Evolutionary conservation across 169 alveolate species (phyloP), one percentile per base, ranked within the genome.

Genomic region (Cryptosporidium baileyi): DNA sequence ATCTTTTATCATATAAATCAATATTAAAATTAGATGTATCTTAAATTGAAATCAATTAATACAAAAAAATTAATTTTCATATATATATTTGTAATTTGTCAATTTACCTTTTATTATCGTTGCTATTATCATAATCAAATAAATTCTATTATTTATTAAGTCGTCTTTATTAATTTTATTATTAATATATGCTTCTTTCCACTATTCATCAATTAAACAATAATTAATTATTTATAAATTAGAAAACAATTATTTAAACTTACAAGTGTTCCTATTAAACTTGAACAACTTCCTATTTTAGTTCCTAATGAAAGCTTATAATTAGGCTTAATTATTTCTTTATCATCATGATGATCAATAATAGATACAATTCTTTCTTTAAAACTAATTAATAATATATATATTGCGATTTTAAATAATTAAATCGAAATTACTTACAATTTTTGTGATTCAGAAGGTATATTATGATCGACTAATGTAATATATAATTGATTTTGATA

Each of bases 311-410:
- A 74, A 28, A 74, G 34, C 38, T 67, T 74, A 28, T 32, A 38
- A 3, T 13, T 57, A 3, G 85, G 36, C 30, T 34, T 22, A 19
- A 67, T 74, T 17, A 24, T 41, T 24, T 51, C 36, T 6, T 34
- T 26, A 24, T 74, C 85, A 17, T 74, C 54, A 32, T 74, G 85
- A 41, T 74, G 85, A 38, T 74, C 85, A 24, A 74, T 60, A 49
- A 74, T 57, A 38, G 60, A 54, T 34, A 51, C 67, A 1, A 74
- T 54, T 34, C 57, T 74, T 4, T 19, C 51, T 26, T 54, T 24
- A n/a, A 51, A 54, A n/a, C 85, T 74, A 13, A 6, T 38, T 1
- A 0, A 61, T 17, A 2, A 61, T 9, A 38, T 54, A 17, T 6
- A 24, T 9, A 19, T 57, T 15, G 61, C n/a, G 8, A 51, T 8